phyloP scores from a whole-genome alignment of 2,329 filamentous ascomycete genomes.

The Keithomyces neogunnii region DNA sequence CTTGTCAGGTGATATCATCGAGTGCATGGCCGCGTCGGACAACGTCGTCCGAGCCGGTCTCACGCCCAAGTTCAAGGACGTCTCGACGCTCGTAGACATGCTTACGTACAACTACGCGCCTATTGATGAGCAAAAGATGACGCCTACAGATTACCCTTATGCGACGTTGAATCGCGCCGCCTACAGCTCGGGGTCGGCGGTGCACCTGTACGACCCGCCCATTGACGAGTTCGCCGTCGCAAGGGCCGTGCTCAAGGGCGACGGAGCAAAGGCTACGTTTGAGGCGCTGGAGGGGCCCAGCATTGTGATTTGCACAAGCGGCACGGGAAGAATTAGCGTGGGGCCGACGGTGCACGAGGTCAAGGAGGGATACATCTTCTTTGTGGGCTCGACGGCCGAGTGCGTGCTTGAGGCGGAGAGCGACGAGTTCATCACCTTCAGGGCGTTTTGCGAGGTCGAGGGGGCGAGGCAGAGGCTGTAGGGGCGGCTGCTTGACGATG shows the following conservation, averaged over 20 bases:
- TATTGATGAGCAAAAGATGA: constrained; percentile 91
- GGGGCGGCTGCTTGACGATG: not conserved
- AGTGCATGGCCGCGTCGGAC: constrained; percentile 99
- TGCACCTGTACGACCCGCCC: constrained; percentile 81
- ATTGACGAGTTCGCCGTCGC: constrained; percentile 95
- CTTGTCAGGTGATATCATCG: constrained; percentile 86
- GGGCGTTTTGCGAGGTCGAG: constrained; percentile 84
- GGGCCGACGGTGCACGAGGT: constrained; percentile 72
- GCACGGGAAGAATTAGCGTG: constrained; percentile 75
- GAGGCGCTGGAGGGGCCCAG: constrained; percentile 82
- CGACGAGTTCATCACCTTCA: constrained; percentile 78
- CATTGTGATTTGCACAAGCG: constrained; percentile 83
- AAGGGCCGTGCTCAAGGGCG: constrained; percentile 62
- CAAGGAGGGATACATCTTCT: constrained; percentile 66
- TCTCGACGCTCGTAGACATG: constrained; percentile 79
- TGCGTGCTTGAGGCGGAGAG: constrained; percentile 63
- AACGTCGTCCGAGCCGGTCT: constrained; percentile 97
- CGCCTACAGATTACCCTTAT: constrained; percentile 77
- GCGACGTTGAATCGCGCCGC: constrained; percentile 71
- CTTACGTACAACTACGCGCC: constrained; percentile 93
- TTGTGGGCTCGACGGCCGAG: constrained; percentile 83
- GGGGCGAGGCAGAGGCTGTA: constrained; percentile 25
- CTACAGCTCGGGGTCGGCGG: constrained; percentile 68
- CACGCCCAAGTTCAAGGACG: constrained; percentile 98
- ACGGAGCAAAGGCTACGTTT: constrained; percentile 77